Evolutionary conservation across 2,329 filamentous ascomycete genomes (phyloP).

Genomic region (Biscogniauxia sp.): DNA sequence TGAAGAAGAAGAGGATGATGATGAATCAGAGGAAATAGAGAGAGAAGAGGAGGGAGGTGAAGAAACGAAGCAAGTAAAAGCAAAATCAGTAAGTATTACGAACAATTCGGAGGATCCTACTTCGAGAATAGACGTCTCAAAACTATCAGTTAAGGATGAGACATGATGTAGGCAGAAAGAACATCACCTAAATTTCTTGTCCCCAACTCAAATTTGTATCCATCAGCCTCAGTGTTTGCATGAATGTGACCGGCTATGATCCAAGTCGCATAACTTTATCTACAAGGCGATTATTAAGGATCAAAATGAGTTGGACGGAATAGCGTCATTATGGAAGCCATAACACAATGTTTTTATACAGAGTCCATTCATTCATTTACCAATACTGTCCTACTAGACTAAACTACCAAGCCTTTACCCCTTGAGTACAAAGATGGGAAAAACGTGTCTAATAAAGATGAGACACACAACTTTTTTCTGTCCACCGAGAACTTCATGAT

Average conservation of each 20-base stretch:
- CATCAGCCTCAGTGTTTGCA: neutral
- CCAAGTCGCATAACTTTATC: neutral
- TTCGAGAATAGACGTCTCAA: conserved; percentile 21
- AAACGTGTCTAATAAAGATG: conserved; percentile 28
- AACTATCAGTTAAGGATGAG: conserved; percentile 24
- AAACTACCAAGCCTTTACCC: conserved; percentile 24
- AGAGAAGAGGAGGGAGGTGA: conserved; percentile 20
- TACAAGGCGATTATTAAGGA: neutral
- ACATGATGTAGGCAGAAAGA: conserved; percentile 20
- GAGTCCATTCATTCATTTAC: conserved; percentile 17
- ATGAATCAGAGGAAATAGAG: conserved; percentile 29
- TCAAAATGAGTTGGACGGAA: neutral
- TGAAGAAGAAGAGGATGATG: conserved; percentile 30
- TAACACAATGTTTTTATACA: conserved; percentile 1
- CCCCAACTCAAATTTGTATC: conserved; percentile 15
- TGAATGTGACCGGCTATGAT: neutral
- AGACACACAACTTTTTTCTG: conserved; percentile 22
- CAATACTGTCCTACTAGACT: conserved; percentile 28
- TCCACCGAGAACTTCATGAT: conserved; percentile 19
- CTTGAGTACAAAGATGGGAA: conserved; percentile 26
- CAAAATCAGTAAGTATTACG: conserved; percentile 14
- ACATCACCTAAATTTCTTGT: conserved; percentile 10
- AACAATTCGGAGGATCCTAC: neutral
- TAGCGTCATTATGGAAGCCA: no score
- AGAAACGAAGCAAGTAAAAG: conserved; percentile 8